Evolutionary conservation across 164 flowering plant species (phyloP), one percentile per base, ranked within the genome.

Genomic region (Nelumbo lutea): DNA sequence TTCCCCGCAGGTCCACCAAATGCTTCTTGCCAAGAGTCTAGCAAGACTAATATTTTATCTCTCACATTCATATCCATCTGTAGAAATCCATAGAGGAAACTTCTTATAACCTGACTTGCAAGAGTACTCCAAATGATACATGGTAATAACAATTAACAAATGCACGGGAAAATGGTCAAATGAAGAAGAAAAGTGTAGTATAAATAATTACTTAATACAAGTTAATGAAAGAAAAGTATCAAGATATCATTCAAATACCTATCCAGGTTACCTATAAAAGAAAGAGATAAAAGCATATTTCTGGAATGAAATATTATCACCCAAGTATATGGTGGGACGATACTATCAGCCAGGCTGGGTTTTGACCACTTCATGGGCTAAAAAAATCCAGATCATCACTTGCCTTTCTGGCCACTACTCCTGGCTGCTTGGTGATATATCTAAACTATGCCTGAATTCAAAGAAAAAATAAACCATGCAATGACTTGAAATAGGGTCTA

Each of bases 1-100:
- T 81, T 90, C 65, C 90, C 90, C 62, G 85, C 84, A 62, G 86
- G 79, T 1, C 93, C 96, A 73, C 93, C 88, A 77, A 90, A 90
- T 61, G 93, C 96, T 72, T 86, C 87, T 72, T 90, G 85, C 96
- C 96, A 90, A 55, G 93, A 79, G 65, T 83, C 93, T 43, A 90
- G 72, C 76, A 90, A 72, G 6, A 68, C 75, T 79, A 90, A 70
- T n/a, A 88, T 79, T 74, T 83, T 86, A 50, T 88, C 86, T 65
- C 91, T 83, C 52, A 90, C 90, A 45, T 77, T 83, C 85, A 81
- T 78, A 62, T 88, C 90, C n/a, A 83, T 71, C 93, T 90, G 83
- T 74, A 77, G 65, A 72, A 69, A 15, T 27, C 9, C 9, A 40
- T 27, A 61, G 63, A 10, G 8, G 15, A 39, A 10, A 65, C 4